Conservation (phyloP, 192 early-diverging fungal species). For the Lunasporangiospora selenospora region DNA sequence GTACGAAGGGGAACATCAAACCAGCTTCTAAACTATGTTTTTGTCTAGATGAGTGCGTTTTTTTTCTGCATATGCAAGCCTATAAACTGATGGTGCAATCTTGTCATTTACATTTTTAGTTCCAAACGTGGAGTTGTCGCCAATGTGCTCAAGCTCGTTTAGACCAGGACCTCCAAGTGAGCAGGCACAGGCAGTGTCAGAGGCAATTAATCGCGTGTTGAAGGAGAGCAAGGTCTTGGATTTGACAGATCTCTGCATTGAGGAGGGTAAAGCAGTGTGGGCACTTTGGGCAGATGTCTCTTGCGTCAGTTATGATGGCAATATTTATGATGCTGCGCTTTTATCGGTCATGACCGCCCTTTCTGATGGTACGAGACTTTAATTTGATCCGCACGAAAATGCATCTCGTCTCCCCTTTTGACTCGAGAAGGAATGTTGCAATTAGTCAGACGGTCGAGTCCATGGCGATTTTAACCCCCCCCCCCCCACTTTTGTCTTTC, state of each 20-base stretch:
- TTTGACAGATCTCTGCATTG: conserved; percentile 80
- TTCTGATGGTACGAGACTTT: conserved; percentile 62
- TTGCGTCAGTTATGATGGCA: conserved; percentile 91
- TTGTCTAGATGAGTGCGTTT: background rate
- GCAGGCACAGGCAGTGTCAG: conserved; percentile 82
- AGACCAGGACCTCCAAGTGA: conserved; percentile 85
- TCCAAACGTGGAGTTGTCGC: conserved; percentile 90
- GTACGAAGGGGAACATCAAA: conserved; percentile 40
- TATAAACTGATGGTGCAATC: background rate
- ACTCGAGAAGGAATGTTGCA: background rate
- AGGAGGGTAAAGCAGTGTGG: conserved; percentile 84
- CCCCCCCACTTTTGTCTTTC: background rate
- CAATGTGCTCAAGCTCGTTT: conserved; percentile 89
- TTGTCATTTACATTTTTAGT: conserved; percentile 49
- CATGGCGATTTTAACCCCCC: too few relatives aligned
- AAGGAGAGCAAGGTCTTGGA: conserved; percentile 65
- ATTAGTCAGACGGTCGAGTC: background rate
- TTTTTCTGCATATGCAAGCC: background rate
- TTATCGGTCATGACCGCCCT: conserved; percentile 83
- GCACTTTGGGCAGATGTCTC: conserved; percentile 88
- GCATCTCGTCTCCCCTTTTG: background rate
- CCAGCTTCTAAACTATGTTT: background rate
- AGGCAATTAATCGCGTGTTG: conserved; percentile 77
- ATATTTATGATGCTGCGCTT: conserved; percentile 86
- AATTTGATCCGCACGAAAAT: background rate